A percentile compares a stretch with the other conserved stretches of the same genome.
Evolutionary conservation across 2,329 filamentous ascomycete genomes (phyloP).

Genomic region (Pseudopyrenochaeta lycopersici): DNA sequence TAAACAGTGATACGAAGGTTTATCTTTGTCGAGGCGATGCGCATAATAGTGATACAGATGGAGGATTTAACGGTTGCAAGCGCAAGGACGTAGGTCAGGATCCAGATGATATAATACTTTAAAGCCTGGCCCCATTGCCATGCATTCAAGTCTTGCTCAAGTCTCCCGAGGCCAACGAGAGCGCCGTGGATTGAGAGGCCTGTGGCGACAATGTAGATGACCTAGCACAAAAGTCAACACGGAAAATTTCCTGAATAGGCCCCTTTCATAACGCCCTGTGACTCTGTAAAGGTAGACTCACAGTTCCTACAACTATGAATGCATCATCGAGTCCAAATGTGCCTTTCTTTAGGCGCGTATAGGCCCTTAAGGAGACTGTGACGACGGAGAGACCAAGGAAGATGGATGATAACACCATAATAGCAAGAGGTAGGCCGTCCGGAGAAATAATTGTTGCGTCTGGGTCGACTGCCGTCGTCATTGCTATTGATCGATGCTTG

Average conservation of each 20-base stretch:
- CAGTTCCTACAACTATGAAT: conserved; percentile 23
- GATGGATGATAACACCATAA: conserved; percentile 20
- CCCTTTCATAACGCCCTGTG: not conserved
- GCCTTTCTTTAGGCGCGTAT: conserved; percentile 22
- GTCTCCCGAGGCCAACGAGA: conserved; percentile 28
- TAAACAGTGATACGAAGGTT: conserved; percentile 23
- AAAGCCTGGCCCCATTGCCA: conserved; percentile 29
- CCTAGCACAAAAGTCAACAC: conserved; percentile 3
- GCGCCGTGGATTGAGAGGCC: conserved; percentile 24
- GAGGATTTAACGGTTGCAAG: conserved; percentile 34
- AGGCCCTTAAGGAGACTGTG: conserved; percentile 25
- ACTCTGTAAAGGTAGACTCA: conserved; percentile 4
- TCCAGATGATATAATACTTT: conserved; percentile 39
- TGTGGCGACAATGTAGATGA: conserved; percentile 18
- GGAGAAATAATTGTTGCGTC: conserved; percentile 16
- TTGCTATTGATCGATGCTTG: not conserved
- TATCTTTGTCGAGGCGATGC: conserved; percentile 30
- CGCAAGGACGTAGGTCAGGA: conserved; percentile 31
- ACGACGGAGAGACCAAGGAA: conserved; percentile 24
- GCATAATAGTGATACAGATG: conserved; percentile 33
- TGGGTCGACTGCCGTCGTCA: conserved; percentile 15
- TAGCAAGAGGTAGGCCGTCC: conserved; percentile 26
- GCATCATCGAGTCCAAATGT: conserved; percentile 27
- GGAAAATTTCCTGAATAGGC: not conserved
- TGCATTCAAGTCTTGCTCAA: conserved; percentile 23